Evolutionary conservation across 1,284 basidiomycete species (phyloP).

Genomic region (Cryptococcus amylolentus): DNA sequence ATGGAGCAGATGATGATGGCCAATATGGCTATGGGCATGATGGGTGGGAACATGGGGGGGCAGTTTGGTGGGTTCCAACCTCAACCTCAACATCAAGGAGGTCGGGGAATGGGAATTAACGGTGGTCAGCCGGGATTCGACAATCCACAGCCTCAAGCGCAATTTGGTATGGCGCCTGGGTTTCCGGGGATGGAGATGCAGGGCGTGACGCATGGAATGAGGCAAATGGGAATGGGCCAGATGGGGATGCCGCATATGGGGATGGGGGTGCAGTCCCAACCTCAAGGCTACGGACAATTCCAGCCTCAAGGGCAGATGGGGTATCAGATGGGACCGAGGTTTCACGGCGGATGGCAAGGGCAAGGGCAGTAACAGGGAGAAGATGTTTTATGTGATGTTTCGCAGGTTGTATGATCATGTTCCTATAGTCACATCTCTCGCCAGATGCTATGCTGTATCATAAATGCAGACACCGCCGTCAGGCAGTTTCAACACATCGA

Average conservation of each 20-base stretch:
- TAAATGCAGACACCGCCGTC: no score
- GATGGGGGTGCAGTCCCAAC: slow-evolving; percentile 1
- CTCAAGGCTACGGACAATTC: slow-evolving; percentile 1
- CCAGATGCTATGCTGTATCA: not conserved
- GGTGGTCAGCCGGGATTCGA: slow-evolving; percentile 1
- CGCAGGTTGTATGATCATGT: not conserved
- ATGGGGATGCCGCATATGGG: not conserved
- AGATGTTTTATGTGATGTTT: not conserved
- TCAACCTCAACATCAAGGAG: not conserved
- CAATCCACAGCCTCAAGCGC: not conserved
- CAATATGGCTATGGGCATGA: slow-evolving; percentile 26
- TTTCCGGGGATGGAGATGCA: not conserved
- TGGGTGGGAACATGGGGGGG: not conserved
- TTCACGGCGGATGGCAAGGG: slow-evolving; percentile 3
- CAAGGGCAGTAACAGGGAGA: slow-evolving; percentile 5
- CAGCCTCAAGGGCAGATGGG: slow-evolving; percentile 3
- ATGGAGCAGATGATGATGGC: slow-evolving; percentile 14
- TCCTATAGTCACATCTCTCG: not conserved
- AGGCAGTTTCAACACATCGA: not conserved
- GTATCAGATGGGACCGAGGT: slow-evolving; percentile 1
- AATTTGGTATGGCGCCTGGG: not conserved
- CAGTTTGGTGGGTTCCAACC: not conserved
- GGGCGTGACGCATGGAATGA: not conserved
- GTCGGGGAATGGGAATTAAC: slow-evolving; percentile 2
- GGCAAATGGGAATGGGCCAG: slow-evolving; percentile 3